Conservation (phyloP, 2,329 filamentous ascomycete genomes). For the Fusarium caatingaense region DNA sequence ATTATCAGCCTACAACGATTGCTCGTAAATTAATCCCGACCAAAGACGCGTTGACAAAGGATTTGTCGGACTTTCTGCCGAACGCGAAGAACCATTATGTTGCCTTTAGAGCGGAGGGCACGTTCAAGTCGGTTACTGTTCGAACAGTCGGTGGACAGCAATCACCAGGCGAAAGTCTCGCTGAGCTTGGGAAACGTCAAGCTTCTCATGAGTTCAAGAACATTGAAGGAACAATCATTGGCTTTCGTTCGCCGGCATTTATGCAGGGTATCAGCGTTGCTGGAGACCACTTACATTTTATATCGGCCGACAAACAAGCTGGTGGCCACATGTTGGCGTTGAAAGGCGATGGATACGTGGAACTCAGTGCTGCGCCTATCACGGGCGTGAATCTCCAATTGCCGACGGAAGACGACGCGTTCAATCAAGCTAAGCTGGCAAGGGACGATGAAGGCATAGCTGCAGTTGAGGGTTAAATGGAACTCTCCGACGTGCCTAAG, state of each 20-base stretch:
- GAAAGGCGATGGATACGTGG: conserved; percentile 14
- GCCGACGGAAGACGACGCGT: conserved; percentile 1
- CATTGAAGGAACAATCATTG: conserved; percentile 9
- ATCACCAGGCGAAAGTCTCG: conserved; percentile 21
- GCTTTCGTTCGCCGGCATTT: conserved; percentile 25
- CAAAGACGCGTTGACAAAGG: neutral
- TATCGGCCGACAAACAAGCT: neutral
- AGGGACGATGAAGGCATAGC: conserved; percentile 22
- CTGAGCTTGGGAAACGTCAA: conserved; percentile 31
- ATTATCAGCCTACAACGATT: conserved; percentile 1
- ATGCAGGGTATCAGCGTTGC: conserved; percentile 37
- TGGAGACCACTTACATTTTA: conserved; percentile 32
- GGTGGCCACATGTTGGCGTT: conserved; percentile 30
- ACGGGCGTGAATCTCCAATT: conserved; percentile 16
- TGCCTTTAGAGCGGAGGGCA: conserved; percentile 6
- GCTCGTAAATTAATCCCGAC: neutral
- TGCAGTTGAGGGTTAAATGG: conserved; percentile 17
- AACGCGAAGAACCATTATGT: conserved; percentile 22
- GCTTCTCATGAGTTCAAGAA: conserved; percentile 12
- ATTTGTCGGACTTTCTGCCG: conserved; percentile 8
- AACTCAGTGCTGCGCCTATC: conserved; percentile 7
- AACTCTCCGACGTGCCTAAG: rapidly evolving
- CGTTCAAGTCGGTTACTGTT: conserved; percentile 22
- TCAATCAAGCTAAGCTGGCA: conserved; percentile 16
- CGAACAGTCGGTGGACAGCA: conserved; percentile 26